Percentiles rank a stretch among this genome's conserved stretches.
phyloP scores from a whole-genome alignment of 139 green algal genomes.

The Pleodorina starrii region DNA sequence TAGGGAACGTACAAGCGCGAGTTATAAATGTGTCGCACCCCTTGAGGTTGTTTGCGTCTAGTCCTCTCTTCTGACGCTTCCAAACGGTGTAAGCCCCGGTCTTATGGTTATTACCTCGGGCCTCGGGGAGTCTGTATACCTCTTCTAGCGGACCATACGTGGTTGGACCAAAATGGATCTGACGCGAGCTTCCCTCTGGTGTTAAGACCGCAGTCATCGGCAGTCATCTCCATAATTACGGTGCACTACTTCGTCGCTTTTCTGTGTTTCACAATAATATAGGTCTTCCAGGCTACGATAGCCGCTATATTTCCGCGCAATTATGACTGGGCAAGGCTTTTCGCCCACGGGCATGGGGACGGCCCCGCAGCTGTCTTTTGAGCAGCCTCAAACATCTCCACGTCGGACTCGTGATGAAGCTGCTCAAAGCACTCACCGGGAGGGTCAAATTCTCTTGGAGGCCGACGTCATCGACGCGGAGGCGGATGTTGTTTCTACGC shows the following conservation, averaged over 20 bases:
- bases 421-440: neutral
- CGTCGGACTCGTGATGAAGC: neutral
- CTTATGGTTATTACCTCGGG: no score
- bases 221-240: no score
- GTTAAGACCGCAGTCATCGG: no score
- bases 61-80: no score
- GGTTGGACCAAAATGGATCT: no score
- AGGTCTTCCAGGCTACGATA: neutral
- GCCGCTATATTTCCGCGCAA: neutral
- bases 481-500: neutral
- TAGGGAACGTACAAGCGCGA: no score
- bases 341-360: neutral
- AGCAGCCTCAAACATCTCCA: neutral
- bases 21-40: no score
- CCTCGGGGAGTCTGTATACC: no score
- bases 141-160: no score
- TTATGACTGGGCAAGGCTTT: neutral
- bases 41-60: no score
- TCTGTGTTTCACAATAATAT: neutral
- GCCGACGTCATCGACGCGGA: constrained; percentile 15
- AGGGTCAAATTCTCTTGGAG: neutral
- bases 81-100: no score
- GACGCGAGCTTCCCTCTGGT: no score
- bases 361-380: neutral
- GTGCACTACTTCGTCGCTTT: neutral